Evolutionary conservation across 2,329 filamentous ascomycete genomes (phyloP).

Genomic region (Trichoderma brevicompactum): DNA sequence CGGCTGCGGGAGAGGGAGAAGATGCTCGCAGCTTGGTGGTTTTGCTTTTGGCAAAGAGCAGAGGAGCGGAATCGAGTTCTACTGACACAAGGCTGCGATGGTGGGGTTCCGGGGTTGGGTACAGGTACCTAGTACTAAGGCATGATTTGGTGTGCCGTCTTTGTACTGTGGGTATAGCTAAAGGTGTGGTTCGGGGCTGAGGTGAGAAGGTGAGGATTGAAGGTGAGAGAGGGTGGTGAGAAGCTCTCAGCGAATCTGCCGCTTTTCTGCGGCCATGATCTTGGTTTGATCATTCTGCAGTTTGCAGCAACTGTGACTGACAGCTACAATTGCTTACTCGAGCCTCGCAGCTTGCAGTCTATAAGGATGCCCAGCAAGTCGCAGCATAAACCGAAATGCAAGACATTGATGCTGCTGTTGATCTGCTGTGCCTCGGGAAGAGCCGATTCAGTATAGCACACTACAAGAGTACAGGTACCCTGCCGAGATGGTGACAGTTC

Average conservation of each 20-base stretch:
- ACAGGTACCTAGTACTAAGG: neutral
- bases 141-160: too few relatives aligned
- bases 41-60: slow-evolving; percentile 1
- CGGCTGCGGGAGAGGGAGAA: neutral
- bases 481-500: too few relatives aligned
- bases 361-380: neutral
- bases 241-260: too few relatives aligned
- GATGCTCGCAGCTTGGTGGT: slow-evolving; percentile 16
- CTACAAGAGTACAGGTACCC: too few relatives aligned
- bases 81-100: slow-evolving; percentile 32
- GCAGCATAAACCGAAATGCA: slow-evolving; percentile 1
- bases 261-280: too few relatives aligned
- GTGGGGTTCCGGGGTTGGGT: slow-evolving; percentile 28
- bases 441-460: neutral
- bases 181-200: too few relatives aligned
- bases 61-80: neutral
- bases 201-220: too few relatives aligned
- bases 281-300: too few relatives aligned
- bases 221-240: too few relatives aligned
- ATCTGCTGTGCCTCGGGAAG: neutral
- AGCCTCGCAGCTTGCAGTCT: neutral
- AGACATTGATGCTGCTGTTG: slow-evolving; percentile 3
- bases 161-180: neutral
- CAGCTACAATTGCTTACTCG: too few relatives aligned
- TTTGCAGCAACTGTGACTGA: neutral